These are phyloP conservation scores for Fusarium nanum DNA, from an alignment of 2,329 filamentous ascomycete species.

Conservation along the genomic window DNA sequence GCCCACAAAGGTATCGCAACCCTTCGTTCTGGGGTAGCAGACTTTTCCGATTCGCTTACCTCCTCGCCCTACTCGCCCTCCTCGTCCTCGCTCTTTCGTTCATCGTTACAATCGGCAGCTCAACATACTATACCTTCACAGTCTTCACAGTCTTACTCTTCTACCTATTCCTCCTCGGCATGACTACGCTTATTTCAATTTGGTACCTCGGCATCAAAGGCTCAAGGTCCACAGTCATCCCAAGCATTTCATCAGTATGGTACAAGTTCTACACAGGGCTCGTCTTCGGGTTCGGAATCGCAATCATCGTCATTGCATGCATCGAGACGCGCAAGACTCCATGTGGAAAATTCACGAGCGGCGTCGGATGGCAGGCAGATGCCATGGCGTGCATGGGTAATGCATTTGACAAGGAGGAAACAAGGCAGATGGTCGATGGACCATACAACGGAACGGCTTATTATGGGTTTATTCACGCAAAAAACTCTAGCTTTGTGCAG, in stretches of 20 bases:
- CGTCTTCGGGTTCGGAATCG: neutral
- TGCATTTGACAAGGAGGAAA: neutral
- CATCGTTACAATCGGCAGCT: neutral
- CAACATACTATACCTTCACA: neutral
- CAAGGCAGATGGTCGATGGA: neutral
- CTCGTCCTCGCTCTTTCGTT: neutral
- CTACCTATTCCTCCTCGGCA: neutral
- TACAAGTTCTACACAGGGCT: constrained; percentile 13
- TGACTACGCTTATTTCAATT: neutral
- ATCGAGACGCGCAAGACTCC: constrained; percentile 20
- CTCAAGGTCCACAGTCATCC: neutral
- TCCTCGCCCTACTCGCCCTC: neutral
- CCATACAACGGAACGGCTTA: constrained; percentile 1
- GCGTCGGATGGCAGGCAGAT: neutral
- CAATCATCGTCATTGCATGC: constrained; percentile 1
- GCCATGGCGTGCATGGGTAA: neutral
- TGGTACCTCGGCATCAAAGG: constrained; percentile 2
- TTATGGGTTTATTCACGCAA: neutral
- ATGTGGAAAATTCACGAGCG: constrained; percentile 24
- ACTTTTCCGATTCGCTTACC: neutral
- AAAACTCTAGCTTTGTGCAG: neutral
- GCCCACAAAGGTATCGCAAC: neutral
- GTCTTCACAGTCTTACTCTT: neutral
- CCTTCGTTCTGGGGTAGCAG: neutral
- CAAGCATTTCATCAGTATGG: constrained; percentile 2